Conservation (phyloP, 2,329 filamentous ascomycete species). For the Rhexocercosporidium sp. region DNA sequence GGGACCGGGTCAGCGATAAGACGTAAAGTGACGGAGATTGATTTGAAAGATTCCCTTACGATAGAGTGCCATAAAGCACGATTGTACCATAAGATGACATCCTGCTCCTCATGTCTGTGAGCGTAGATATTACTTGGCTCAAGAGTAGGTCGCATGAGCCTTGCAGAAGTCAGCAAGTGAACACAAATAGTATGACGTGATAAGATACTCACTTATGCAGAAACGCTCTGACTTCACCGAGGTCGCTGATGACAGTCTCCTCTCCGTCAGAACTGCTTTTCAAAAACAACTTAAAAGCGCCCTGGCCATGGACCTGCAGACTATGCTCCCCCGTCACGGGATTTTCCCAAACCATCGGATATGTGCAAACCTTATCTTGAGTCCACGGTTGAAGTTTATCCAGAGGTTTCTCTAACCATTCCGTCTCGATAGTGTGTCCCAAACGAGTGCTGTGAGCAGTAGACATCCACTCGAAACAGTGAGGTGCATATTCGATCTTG, state of each 20-base stretch:
- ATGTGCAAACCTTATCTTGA: constrained; percentile 42
- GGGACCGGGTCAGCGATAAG: constrained; percentile 11
- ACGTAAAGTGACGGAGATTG: constrained; percentile 1
- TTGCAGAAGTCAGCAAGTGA: constrained; percentile 16
- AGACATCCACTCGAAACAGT: constrained; percentile 47
- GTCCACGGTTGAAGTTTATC: constrained; percentile 42
- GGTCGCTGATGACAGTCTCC: constrained; percentile 36
- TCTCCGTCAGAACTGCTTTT: constrained; percentile 39
- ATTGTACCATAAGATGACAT: constrained; percentile 48
- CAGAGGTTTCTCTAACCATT: constrained; percentile 38
- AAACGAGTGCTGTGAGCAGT: constrained; percentile 43
- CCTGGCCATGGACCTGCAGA: constrained; percentile 46
- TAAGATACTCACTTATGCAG: constrained; percentile 39
- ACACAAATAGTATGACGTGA: too few species aligned
- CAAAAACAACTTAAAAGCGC: constrained; percentile 44
- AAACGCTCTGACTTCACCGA: constrained; percentile 41
- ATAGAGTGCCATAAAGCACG: constrained; percentile 48
- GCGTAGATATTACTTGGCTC: constrained; percentile 45
- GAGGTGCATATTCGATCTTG: constrained; percentile 45
- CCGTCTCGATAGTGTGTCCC: constrained; percentile 42
- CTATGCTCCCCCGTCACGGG: constrained; percentile 39
- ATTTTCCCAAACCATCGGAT: constrained; percentile 48
- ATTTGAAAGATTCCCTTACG: constrained; percentile 31
- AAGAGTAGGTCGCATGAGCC: constrained; percentile 45
- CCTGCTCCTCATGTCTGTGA: constrained; percentile 45